phyloP scores from a whole-genome alignment of 2,329 filamentous ascomycete genomes.

The Botrytis fragariae region DNA sequence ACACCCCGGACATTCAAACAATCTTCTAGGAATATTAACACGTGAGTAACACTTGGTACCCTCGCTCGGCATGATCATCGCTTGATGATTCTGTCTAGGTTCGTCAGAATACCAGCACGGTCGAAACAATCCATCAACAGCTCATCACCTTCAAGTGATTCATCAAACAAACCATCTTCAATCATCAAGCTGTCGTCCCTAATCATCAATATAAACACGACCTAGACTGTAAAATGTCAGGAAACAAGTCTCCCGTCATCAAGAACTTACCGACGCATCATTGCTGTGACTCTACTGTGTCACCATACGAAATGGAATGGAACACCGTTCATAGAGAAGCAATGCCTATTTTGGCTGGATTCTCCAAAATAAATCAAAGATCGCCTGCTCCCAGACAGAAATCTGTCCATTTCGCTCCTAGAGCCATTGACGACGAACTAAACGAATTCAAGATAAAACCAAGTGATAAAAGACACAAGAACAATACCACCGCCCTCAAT shows the following conservation, averaged over 20 bases:
- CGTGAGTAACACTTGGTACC: slow-evolving; percentile 35
- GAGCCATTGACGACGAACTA: slow-evolving; percentile 24
- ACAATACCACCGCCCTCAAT: not conserved
- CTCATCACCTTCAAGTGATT: slow-evolving; percentile 24
- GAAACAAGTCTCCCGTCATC: slow-evolving; percentile 13
- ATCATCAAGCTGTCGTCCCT: not conserved
- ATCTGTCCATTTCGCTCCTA: slow-evolving; percentile 25
- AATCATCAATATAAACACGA: not conserved
- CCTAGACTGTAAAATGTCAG: not conserved
- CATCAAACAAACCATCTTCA: slow-evolving; percentile 28
- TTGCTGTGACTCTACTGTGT: not conserved
- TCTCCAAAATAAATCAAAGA: not conserved
- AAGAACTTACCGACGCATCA: slow-evolving; percentile 9
- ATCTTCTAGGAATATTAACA: slow-evolving; percentile 31
- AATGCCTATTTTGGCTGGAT: not conserved
- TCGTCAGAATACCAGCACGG: slow-evolving; percentile 27
- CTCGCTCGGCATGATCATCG: slow-evolving; percentile 34
- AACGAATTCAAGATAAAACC: not conserved
- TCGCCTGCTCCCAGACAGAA: not conserved
- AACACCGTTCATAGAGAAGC: not conserved
- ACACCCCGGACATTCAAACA: slow-evolving; percentile 28
- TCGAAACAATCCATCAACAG: slow-evolving; percentile 30
- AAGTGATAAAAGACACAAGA: not conserved
- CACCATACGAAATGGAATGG: not conserved
- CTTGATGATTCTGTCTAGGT: slow-evolving; percentile 27